Conservation (phyloP, 257 asterid species). For the Perilla frutescens region DNA sequence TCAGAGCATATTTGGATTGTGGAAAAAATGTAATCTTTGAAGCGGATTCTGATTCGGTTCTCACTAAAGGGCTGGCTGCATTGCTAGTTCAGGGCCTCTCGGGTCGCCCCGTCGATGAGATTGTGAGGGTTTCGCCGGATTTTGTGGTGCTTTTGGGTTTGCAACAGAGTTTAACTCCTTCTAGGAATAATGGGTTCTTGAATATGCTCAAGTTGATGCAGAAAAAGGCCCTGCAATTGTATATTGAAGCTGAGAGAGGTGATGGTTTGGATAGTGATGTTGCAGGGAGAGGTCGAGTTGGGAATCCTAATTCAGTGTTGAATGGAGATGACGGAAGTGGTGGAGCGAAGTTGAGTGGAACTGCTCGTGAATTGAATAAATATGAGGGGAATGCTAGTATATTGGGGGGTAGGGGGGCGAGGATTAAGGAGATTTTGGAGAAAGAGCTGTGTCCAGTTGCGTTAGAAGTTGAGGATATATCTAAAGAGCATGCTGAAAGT, state of each 20-base stretch:
- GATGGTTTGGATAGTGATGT: constrained; percentile 30
- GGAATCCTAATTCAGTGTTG: constrained; percentile 34
- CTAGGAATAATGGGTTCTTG: constrained; percentile 87
- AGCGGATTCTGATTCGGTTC: constrained; percentile 83
- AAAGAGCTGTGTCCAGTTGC: constrained; percentile 54
- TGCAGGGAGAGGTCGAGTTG: constrained; percentile 22
- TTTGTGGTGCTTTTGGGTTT: constrained; percentile 74
- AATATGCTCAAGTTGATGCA: constrained; percentile 87
- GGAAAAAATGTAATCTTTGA: constrained; percentile 71
- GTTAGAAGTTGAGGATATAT: constrained; percentile 67
- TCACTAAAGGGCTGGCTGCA: constrained; percentile 87
- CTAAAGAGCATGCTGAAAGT: constrained; percentile 74
- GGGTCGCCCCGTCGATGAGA: constrained; percentile 69
- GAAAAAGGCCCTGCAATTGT: constrained; percentile 73
- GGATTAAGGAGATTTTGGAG: constrained; percentile 61
- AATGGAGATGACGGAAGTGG: constrained; percentile 40
- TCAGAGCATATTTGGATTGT: constrained; percentile 62
- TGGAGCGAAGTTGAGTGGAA: constrained; percentile 33
- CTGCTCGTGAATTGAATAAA: constrained; percentile 6
- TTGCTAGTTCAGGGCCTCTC: constrained; percentile 88
- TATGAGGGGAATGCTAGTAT: constrained; percentile 37
- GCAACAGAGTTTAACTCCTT: constrained; percentile 77
- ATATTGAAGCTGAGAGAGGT: constrained; percentile 55
- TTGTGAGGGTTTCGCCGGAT: constrained; percentile 77
- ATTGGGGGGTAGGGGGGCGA: constrained; percentile 65